phyloP scores from a whole-genome alignment of 768 basidiomycete species.

The Serendipita sp. region DNA sequence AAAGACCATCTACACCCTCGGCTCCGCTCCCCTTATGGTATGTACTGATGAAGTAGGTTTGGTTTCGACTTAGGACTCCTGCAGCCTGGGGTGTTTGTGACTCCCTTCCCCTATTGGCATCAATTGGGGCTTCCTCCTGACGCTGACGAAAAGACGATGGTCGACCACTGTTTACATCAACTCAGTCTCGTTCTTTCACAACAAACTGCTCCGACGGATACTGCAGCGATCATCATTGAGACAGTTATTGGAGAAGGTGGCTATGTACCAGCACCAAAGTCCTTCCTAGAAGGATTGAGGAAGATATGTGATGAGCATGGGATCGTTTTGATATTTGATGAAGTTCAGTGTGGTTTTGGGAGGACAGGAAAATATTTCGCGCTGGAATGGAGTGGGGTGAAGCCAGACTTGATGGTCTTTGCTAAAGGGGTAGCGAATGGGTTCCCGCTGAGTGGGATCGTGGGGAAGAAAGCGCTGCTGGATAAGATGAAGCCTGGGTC shows the following conservation, averaged over 20 bases:
- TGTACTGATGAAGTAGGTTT: slow-evolving; percentile 11
- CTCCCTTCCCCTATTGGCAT: slow-evolving; percentile 90
- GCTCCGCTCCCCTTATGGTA: slow-evolving; percentile 71
- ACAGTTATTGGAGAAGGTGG: slow-evolving; percentile 92
- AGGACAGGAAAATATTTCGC: slow-evolving; percentile 71
- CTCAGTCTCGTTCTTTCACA: slow-evolving; percentile 65
- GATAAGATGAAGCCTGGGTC: slow-evolving; percentile 65
- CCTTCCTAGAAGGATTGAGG: slow-evolving; percentile 66
- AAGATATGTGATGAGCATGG: slow-evolving; percentile 74
- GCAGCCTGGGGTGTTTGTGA: slow-evolving; percentile 68
- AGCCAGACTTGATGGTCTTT: slow-evolving; percentile 75
- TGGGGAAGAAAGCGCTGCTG: slow-evolving; percentile 65
- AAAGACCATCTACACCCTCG: slow-evolving; percentile 80
- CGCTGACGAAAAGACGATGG: slow-evolving; percentile 41
- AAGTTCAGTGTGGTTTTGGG: slow-evolving; percentile 83
- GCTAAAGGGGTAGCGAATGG: slow-evolving; percentile 91
- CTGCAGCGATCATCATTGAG: slow-evolving; percentile 87
- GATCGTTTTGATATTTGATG: slow-evolving; percentile 71
- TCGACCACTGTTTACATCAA: slow-evolving; percentile 55
- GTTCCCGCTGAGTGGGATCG: slow-evolving; percentile 80
- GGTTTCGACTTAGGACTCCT: background rate
- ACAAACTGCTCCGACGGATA: slow-evolving; percentile 68
- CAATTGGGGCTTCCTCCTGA: slow-evolving; percentile 43
- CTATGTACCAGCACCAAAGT: slow-evolving; percentile 73
- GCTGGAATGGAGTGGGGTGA: slow-evolving; percentile 69